Evolutionary conservation across 768 basidiomycete genomes (phyloP).

Genomic region (Phallus indusiatus): DNA sequence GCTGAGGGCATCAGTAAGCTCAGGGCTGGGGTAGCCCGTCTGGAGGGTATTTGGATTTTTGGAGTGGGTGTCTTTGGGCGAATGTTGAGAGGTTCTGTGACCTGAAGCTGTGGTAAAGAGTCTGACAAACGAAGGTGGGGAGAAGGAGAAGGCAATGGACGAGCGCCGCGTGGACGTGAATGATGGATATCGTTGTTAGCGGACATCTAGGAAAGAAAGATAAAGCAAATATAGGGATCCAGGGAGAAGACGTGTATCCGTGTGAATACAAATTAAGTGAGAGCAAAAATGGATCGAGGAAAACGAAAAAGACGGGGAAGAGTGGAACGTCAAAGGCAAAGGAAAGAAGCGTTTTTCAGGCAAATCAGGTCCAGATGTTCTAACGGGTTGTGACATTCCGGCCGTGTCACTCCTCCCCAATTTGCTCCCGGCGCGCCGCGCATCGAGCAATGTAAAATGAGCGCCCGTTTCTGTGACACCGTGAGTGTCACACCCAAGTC

Average conservation of each 20-base stretch:
- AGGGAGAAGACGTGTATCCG: no score
- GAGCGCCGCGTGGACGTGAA: constrained; percentile 36
- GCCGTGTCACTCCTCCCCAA: neutral
- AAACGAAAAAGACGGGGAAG: constrained; percentile 2
- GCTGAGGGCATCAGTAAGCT: constrained; percentile 18
- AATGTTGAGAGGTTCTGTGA: constrained; percentile 30
- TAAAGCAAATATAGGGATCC: no score
- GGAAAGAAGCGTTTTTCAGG: neutral
- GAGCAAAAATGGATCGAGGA: neutral
- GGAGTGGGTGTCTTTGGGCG: constrained; percentile 21
- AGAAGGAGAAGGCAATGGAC: constrained; percentile 32
- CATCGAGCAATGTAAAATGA: neutral
- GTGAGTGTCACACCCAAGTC: no score
- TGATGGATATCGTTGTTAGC: constrained; percentile 18
- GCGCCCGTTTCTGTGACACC: no score
- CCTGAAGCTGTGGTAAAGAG: constrained; percentile 18
- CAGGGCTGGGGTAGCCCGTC: constrained; percentile 18
- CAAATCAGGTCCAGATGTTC: neutral
- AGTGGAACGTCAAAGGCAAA: constrained; percentile 2
- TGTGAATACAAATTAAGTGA: constrained; percentile 4
- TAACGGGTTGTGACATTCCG: neutral
- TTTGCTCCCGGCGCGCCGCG: neutral
- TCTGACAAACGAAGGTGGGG: constrained; percentile 22
- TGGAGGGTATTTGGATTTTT: constrained; percentile 15
- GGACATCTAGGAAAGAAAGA: constrained; percentile 14